These are phyloP conservation scores for Murraya koenigii DNA, from an alignment of 345 rosid species.

Conservation along the genomic window DNA sequence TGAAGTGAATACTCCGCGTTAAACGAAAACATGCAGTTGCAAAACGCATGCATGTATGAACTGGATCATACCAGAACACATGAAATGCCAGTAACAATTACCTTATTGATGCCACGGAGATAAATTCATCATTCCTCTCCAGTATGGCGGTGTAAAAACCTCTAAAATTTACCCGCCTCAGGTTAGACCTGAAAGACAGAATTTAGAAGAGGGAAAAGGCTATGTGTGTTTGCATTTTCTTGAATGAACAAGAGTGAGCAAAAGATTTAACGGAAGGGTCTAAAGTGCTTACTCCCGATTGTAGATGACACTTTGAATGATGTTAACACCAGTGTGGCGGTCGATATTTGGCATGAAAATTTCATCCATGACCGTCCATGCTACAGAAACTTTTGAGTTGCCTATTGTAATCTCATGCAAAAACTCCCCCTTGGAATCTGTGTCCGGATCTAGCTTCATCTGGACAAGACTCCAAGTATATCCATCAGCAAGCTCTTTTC, in stretches of 20 bases:
- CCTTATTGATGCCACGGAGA: constrained; percentile 30
- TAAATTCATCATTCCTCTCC: constrained; percentile 20
- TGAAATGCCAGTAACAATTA: not conserved
- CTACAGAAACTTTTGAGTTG: constrained; percentile 19
- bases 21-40: not conserved
- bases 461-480: constrained; percentile 15
- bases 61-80: too few relatives aligned
- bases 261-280: not conserved
- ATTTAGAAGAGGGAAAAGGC: not conserved
- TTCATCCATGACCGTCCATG: constrained; percentile 15
- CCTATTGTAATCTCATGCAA: not conserved
- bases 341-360: constrained; percentile 1
- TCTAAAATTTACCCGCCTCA: constrained; percentile 17
- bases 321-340: not conserved
- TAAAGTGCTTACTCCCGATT: constrained; percentile 7
- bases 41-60: not conserved
- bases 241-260: too few relatives aligned
- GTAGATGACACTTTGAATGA: constrained; percentile 11
- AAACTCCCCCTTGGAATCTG: not conserved
- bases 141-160: constrained; percentile 25
- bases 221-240: too few relatives aligned
- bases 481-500: constrained; percentile 1
- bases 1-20: not conserved
- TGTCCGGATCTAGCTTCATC: not conserved
- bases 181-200: constrained; percentile 25